Evolutionary conservation across 306 rosid genomes (phyloP).

Genomic region (Fragaria iinumae): DNA sequence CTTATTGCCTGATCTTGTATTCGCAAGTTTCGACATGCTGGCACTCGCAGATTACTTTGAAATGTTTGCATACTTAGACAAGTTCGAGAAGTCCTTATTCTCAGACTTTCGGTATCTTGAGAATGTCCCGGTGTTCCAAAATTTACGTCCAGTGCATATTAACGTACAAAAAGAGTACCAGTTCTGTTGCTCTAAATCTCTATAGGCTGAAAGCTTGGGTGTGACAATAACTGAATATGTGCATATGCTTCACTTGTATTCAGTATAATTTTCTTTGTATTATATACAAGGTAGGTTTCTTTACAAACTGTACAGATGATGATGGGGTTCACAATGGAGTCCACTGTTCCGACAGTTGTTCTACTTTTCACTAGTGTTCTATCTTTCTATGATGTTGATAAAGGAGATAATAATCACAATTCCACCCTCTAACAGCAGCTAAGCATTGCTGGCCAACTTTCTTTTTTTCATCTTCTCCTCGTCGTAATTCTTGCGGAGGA

Average conservation of each 20-base stretch:
- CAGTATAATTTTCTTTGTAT: constrained; percentile 26
- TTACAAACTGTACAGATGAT: constrained; percentile 21
- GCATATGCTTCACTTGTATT: constrained; percentile 21
- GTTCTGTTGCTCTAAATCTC: not conserved
- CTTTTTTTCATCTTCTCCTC: not conserved
- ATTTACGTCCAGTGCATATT: not conserved
- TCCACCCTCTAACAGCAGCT: not conserved
- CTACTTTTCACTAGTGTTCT: constrained; percentile 10
- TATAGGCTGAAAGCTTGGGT: not conserved
- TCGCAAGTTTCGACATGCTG: too few relatives aligned
- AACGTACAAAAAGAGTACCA: not conserved
- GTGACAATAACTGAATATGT: not conserved
- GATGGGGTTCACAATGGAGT: not conserved
- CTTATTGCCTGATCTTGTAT: too few relatives aligned
- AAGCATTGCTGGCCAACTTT: constrained; percentile 14
- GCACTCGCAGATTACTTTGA: too few relatives aligned
- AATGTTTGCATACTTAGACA: too few relatives aligned
- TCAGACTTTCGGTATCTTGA: too few relatives aligned
- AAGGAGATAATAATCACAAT: not conserved
- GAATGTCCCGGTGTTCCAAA: too few relatives aligned
- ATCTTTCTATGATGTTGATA: not conserved
- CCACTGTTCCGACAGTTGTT: constrained; percentile 6
- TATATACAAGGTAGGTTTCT: constrained; percentile 21
- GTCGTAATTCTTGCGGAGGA: constrained; percentile 9
- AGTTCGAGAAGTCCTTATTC: too few relatives aligned